Evolutionary conservation across 139 green algal genomes (phyloP).

Genomic region (Edaphochlamys debaryana): DNA sequence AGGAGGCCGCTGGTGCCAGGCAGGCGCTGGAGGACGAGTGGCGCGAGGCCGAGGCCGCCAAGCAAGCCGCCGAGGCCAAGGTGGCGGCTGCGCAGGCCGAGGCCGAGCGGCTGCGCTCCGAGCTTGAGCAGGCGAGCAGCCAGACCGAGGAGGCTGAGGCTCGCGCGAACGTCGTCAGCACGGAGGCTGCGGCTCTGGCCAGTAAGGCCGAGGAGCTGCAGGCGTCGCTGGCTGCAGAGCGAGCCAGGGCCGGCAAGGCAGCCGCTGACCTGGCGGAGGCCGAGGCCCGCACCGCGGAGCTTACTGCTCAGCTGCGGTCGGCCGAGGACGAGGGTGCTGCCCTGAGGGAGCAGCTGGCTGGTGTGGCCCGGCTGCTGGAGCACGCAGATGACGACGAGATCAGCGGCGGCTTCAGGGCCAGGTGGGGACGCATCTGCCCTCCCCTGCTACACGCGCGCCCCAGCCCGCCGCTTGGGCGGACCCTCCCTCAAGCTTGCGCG

Average conservation of each 20-base stretch:
- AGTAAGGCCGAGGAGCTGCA: background rate
- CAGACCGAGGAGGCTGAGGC: background rate
- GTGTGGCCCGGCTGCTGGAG: background rate
- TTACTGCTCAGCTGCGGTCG: background rate
- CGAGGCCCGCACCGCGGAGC: background rate
- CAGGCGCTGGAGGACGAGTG: background rate
- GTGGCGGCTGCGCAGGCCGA: background rate
- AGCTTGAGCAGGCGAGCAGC: background rate
- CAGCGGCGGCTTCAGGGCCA: too few relatives aligned
- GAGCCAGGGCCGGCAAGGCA: too few relatives aligned
- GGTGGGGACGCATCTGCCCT: too few relatives aligned
- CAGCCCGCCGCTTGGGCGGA: too few relatives aligned
- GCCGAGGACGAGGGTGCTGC: background rate
- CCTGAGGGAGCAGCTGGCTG: background rate
- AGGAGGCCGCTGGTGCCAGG: background rate
- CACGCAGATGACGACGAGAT: background rate
- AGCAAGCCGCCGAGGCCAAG: too few relatives aligned
- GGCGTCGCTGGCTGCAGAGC: too few relatives aligned
- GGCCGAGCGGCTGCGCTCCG: background rate
- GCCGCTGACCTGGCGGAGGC: background rate
- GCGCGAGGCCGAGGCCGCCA: background rate
- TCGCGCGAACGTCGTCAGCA: too few relatives aligned
- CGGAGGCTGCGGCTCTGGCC: background rate
- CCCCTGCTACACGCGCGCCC: too few relatives aligned
- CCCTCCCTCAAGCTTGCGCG: too few relatives aligned